Evolutionary conservation across 2,329 filamentous ascomycete species (phyloP).

Genomic region (Hypomyces rosellus): DNA sequence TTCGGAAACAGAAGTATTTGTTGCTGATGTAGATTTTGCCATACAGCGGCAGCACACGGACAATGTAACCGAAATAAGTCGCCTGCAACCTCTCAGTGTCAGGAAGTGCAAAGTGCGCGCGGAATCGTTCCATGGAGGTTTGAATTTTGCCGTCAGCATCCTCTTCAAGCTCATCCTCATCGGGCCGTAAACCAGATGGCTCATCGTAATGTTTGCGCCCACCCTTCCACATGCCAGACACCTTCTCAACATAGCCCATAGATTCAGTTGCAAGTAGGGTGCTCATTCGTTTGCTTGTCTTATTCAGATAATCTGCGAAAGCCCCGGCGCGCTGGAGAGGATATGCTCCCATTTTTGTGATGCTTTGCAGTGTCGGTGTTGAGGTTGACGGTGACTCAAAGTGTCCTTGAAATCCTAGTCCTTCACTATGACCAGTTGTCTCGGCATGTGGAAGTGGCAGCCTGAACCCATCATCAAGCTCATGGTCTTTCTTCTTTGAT

Average conservation of each 20-base stretch:
- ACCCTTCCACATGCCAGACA: slow-evolving; percentile 94
- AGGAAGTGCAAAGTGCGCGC: slow-evolving; percentile 84
- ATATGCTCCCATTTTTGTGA: slow-evolving; percentile 60
- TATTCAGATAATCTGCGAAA: slow-evolving; percentile 76
- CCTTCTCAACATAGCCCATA: slow-evolving; percentile 94
- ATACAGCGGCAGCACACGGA: slow-evolving; percentile 83
- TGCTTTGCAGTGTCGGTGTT: slow-evolving; percentile 44
- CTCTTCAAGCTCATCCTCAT: slow-evolving; percentile 50
- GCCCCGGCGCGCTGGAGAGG: slow-evolving; percentile 78
- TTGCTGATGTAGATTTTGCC: slow-evolving; percentile 95
- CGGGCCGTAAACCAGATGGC: slow-evolving; percentile 42
- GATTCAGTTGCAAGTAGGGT: slow-evolving; percentile 80
- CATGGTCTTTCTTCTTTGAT: slow-evolving; percentile 14
- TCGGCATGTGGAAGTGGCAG: slow-evolving; percentile 25
- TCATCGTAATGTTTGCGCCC: slow-evolving; percentile 82
- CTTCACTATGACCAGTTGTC: slow-evolving; percentile 33
- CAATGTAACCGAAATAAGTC: slow-evolving; percentile 87
- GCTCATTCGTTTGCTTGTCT: slow-evolving; percentile 73
- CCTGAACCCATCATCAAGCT: slow-evolving; percentile 9
- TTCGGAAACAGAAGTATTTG: slow-evolving; percentile 85
- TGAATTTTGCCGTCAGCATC: slow-evolving; percentile 59
- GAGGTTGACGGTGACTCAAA: slow-evolving; percentile 16
- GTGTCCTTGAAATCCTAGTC: slow-evolving; percentile 22
- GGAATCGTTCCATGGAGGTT: slow-evolving; percentile 72
- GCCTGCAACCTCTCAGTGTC: slow-evolving; percentile 76